phyloP scores from a whole-genome alignment of 2,329 filamentous ascomycete genomes.

The Ustulina deusta region DNA sequence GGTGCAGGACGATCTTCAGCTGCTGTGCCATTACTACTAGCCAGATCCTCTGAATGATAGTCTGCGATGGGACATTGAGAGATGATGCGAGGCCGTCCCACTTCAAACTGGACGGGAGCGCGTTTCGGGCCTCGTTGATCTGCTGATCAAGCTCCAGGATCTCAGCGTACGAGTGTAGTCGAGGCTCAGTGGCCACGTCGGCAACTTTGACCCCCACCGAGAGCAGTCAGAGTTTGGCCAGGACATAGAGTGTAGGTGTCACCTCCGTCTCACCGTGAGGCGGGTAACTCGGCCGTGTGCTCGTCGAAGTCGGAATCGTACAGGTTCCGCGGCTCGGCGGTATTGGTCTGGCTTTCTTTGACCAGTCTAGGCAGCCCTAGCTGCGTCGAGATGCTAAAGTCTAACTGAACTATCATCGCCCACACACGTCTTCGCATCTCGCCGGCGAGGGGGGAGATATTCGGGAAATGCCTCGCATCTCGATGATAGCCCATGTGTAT shows the following conservation, averaged over 20 bases:
- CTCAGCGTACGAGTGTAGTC: slow-evolving; percentile 6
- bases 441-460: slow-evolving; percentile 60
- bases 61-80: slow-evolving; percentile 7
- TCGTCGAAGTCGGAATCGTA: slow-evolving; percentile 66
- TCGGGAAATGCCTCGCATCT: slow-evolving; percentile 53
- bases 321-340: slow-evolving; percentile 62
- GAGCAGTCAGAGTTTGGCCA: slow-evolving; percentile 52
- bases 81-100: slow-evolving; percentile 9
- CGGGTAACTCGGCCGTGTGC: slow-evolving; percentile 60
- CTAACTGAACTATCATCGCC: slow-evolving; percentile 63
- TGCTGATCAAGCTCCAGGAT: slow-evolving; percentile 8
- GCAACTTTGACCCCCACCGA: slow-evolving; percentile 2
- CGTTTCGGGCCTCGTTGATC: background rate
- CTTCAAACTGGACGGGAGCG: slow-evolving; percentile 11
- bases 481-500: slow-evolving; percentile 67
- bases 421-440: slow-evolving; percentile 55
- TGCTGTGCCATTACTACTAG: background rate
- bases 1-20: slow-evolving; percentile 15
- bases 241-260: slow-evolving; percentile 64
- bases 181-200: background rate
- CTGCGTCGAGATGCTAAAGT: slow-evolving; percentile 63
- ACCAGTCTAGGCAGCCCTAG: slow-evolving; percentile 63
- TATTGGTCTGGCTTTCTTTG: slow-evolving; percentile 61
- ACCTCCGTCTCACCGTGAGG: slow-evolving; percentile 60
- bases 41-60: slow-evolving; percentile 12